Evolutionary conservation across 345 rosid genomes (phyloP).

Genomic region (Populus deltoides): DNA sequence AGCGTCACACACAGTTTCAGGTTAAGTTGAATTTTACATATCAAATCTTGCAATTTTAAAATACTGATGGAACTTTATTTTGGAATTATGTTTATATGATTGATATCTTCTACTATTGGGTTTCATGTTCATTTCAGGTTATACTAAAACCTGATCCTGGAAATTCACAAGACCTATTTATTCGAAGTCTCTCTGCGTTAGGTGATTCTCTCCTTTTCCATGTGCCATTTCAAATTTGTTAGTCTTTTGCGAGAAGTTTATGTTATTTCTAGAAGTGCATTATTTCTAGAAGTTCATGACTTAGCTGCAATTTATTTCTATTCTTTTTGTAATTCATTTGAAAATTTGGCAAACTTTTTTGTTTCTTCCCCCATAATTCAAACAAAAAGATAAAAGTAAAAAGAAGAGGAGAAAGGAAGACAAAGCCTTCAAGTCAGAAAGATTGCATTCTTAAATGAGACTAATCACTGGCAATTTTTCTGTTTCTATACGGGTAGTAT

Average conservation of each 20-base stretch:
- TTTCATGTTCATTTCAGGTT: slow-evolving; percentile 48
- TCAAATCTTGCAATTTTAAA: background rate
- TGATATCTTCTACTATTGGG: background rate
- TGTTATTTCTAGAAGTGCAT: background rate
- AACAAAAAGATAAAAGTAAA: no score
- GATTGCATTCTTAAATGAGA: no score
- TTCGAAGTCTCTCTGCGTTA: slow-evolving; percentile 85
- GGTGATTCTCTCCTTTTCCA: slow-evolving; percentile 40
- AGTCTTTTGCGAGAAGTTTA: background rate
- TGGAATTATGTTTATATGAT: background rate
- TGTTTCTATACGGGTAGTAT: no score
- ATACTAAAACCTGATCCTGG: slow-evolving; percentile 96
- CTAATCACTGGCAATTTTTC: no score
- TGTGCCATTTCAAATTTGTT: background rate
- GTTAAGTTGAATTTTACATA: slow-evolving; percentile 26
- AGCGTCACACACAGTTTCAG: slow-evolving; percentile 97
- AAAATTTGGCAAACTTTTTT: no score
- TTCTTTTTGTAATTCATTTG: no score
- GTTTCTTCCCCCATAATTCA: no score
- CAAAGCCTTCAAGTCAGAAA: no score
- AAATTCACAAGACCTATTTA: slow-evolving; percentile 86
- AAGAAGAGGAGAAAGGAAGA: no score
- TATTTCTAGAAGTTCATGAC: no score
- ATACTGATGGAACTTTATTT: background rate
- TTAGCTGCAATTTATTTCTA: no score